Evolutionary conservation across 176 grass and related monocot genomes (phyloP).

Genomic region (Cenchrus americanus): DNA sequence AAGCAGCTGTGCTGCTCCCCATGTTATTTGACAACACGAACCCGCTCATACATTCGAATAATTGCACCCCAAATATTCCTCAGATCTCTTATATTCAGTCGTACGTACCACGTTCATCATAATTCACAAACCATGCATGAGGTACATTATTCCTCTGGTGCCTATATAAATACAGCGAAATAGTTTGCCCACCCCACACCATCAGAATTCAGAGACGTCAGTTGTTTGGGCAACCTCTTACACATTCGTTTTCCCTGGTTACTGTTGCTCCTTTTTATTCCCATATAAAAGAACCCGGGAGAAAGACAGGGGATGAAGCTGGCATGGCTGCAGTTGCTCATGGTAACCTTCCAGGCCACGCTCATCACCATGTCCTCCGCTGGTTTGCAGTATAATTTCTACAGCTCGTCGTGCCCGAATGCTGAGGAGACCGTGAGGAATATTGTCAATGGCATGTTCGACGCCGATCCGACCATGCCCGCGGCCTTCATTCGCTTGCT

Average conservation of each 20-base stretch:
- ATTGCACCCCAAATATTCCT: conserved; percentile 33
- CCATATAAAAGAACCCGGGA: background rate
- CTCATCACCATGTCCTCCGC: conserved; percentile 31
- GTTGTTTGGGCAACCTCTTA: background rate
- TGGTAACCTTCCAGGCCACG: conserved; percentile 27
- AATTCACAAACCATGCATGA: background rate
- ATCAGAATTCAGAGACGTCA: background rate
- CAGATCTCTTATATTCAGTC: conserved; percentile 9
- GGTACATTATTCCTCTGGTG: background rate
- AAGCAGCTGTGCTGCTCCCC: conserved; percentile 3
- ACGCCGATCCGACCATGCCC: conserved; percentile 17
- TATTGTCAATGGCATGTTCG: conserved; percentile 8
- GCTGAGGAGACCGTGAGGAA: conserved; percentile 48
- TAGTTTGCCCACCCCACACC: background rate
- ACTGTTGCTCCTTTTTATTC: background rate
- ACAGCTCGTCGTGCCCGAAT: conserved; percentile 42
- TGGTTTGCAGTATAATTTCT: conserved; percentile 44
- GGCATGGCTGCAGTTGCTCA: conserved; percentile 15
- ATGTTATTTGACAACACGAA: conserved; percentile 33
- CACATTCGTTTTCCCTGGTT: background rate
- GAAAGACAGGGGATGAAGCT: background rate
- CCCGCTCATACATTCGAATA: background rate
- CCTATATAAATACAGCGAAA: conserved; percentile 30
- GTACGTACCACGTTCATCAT: background rate
- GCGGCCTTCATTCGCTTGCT: conserved; percentile 46